phyloP scores from a whole-genome alignment of 129 eudicot genomes.

The Erigeron canadensis region DNA sequence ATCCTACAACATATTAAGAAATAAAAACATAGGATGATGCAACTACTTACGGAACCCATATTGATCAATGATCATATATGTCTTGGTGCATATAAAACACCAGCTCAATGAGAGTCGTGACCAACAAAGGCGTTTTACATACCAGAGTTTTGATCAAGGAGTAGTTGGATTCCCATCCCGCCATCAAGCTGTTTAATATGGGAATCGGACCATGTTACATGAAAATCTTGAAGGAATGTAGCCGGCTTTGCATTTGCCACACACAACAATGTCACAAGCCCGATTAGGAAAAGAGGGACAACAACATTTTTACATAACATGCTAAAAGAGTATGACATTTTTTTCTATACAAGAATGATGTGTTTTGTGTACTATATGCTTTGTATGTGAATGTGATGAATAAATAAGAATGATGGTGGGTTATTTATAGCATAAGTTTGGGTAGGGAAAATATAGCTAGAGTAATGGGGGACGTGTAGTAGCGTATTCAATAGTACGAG shows the following conservation, averaged over 20 bases:
- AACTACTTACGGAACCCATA: not conserved
- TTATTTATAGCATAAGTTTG: slow-evolving; percentile 25
- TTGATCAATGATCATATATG: not conserved
- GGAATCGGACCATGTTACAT: slow-evolving; percentile 12
- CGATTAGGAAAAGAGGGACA: not conserved
- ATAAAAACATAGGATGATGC: not conserved
- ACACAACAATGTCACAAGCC: not conserved
- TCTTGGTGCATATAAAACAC: not conserved
- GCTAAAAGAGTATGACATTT: not conserved
- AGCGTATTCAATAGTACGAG: slow-evolving; percentile 13
- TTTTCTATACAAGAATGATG: not conserved
- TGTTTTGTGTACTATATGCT: not conserved
- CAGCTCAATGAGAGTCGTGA: not conserved
- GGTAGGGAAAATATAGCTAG: not conserved
- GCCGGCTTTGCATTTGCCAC: slow-evolving; percentile 11
- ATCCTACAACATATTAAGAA: slow-evolving; percentile 16
- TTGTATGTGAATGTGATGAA: not conserved
- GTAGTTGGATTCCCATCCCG: slow-evolving; percentile 8
- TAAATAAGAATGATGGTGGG: not conserved
- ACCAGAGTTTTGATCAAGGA: slow-evolving; percentile 22
- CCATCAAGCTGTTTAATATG: slow-evolving; percentile 23
- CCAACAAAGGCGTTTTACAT: not conserved
- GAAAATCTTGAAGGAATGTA: slow-evolving; percentile 20
- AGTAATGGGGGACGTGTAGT: slow-evolving; percentile 14
- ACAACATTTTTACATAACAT: not conserved